Evolutionary conservation across 2,329 filamentous ascomycete species (phyloP), one percentile per base, ranked within the genome.

Genomic region (Colletotrichum orbiculare): DNA sequence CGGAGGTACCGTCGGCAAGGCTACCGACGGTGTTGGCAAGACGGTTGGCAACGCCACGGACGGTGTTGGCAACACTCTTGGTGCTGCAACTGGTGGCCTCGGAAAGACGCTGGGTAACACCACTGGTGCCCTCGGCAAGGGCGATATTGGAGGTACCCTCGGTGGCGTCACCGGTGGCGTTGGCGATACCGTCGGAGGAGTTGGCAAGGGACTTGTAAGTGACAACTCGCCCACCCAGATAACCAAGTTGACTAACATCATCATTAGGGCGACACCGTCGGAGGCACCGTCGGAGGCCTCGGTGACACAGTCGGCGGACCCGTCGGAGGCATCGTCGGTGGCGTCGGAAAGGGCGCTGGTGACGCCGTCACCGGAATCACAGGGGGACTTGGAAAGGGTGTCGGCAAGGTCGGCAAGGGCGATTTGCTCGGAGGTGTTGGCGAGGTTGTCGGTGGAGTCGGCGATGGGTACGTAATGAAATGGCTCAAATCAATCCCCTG

Each of bases 281-380:
- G 63, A 6, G 63, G 63, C 3, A 66, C 63, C 9, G 50, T 66
- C 2, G 63, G 63, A n/a, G 63, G 63, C 7, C 50, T 66, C 6
- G 63, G 63, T 9, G 58, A 62, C 13, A 66, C 63, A 2, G 63
- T 66, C 7, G 63, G 63, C 8, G 63, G 63, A 10, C 63, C 63
- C 2, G 46, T 66, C 2, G 63, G 63, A 1, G 63, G 63, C 13
- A 61, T 66, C 10, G 63, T 66, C 8, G 63, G 63, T 11, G 63
- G 63, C 6, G 63, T 63, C 11, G 63, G 63, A 15, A 66, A 66
- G 47, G 63, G 63, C 0, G 58, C 58, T 0, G 63, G 63, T 17
- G 63, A 66, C 25, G 63, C 63, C 6, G 63, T 66, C 11, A 66
- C 63, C 7, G 63, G 63, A 1, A 66, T 66, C 17, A 66, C 63